These are phyloP conservation scores for Seiridium cupressi DNA, from an alignment of 2,329 filamentous ascomycete genomes.

Conservation along the genomic window DNA sequence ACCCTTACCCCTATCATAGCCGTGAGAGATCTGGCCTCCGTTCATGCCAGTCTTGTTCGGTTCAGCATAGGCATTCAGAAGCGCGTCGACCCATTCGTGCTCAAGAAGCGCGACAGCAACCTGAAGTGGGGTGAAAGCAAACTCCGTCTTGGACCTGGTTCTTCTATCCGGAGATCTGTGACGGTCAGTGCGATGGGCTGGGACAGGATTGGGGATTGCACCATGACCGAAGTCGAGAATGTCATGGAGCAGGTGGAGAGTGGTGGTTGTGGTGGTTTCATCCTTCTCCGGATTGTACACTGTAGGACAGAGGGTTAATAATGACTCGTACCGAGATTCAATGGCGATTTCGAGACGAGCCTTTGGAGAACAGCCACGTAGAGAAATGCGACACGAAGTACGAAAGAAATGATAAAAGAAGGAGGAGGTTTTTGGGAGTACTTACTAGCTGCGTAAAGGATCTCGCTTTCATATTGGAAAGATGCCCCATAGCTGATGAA, in stretches of 20 bases:
- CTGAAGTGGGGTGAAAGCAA: conserved; percentile 18
- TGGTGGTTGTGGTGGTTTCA: conserved; percentile 1
- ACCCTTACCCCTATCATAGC: neutral
- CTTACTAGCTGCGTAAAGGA: conserved; percentile 12
- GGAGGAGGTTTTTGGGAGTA: too few relatives aligned
- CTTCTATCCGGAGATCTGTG: neutral
- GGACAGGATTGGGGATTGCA: conserved; percentile 15
- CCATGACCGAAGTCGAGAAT: conserved; percentile 16
- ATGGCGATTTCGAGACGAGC: too few relatives aligned
- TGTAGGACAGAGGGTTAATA: too few relatives aligned
- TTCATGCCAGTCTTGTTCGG: conserved; percentile 11
- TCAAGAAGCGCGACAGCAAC: conserved; percentile 15
- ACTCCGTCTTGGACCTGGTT: neutral
- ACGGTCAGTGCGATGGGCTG: neutral
- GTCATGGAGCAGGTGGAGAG: conserved; percentile 15
- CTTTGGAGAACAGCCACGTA: too few relatives aligned
- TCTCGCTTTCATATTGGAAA: conserved; percentile 13
- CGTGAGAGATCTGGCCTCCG: conserved; percentile 1
- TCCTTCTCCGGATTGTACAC: conserved; percentile 7
- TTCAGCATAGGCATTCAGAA: conserved; percentile 15
- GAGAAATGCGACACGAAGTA: too few relatives aligned
- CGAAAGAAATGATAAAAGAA: too few relatives aligned
- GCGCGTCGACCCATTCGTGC: conserved; percentile 15
- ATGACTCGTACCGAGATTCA: too few relatives aligned
- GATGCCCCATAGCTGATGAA: conserved; percentile 14